Conservation (phyloP, 2,329 filamentous ascomycete genomes). For the Fusarium mundagurra region DNA sequence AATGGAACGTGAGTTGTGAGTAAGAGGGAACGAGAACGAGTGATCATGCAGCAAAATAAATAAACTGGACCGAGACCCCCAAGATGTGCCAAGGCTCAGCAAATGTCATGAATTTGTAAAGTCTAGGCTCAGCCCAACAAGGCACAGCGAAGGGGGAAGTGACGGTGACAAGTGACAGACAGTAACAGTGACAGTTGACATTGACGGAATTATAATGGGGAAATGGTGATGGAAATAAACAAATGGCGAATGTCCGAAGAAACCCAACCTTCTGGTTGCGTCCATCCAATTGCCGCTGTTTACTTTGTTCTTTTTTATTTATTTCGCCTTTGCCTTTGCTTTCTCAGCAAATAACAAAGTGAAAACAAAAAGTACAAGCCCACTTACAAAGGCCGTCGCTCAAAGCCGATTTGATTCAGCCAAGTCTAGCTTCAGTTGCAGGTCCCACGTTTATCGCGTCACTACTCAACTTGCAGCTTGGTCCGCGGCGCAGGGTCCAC, state of each 20-base stretch:
- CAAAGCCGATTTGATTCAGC: constrained; percentile 16
- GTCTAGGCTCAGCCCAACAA: constrained; percentile 17
- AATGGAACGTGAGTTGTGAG: constrained; percentile 14
- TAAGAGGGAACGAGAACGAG: constrained; percentile 2
- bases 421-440: not conserved
- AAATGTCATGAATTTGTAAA: constrained; percentile 23
- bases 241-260: constrained; percentile 12
- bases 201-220: not conserved
- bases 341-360: constrained; percentile 8
- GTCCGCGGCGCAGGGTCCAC: constrained; percentile 19
- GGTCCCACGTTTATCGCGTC: constrained; percentile 37
- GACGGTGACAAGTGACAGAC: not conserved
- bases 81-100: constrained; percentile 20
- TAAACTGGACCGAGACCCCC: constrained; percentile 25
- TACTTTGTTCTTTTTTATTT: not conserved
- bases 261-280: constrained; percentile 12
- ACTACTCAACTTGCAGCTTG: constrained; percentile 4
- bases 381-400: constrained; percentile 21
- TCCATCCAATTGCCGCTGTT: not conserved
- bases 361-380: not conserved
- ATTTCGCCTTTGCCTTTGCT: not conserved
- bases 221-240: not conserved
- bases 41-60: constrained; percentile 24
- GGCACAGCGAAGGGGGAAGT: constrained; percentile 7
- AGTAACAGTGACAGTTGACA: not conserved